phyloP scores from a whole-genome alignment of 345 rosid genomes.

The Linum tenue region DNA sequence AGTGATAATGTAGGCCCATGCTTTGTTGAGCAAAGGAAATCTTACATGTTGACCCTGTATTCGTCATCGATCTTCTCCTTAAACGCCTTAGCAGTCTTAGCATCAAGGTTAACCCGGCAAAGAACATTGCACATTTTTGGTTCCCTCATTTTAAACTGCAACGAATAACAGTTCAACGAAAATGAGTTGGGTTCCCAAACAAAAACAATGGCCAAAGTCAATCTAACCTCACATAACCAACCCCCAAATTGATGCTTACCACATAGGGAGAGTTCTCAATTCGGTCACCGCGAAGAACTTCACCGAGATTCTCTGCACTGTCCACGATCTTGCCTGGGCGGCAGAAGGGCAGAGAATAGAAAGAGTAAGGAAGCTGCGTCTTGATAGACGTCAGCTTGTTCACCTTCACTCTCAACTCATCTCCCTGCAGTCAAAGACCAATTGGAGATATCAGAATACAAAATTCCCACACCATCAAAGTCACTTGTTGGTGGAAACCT shows the following conservation, averaged over 20 bases:
- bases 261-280: constrained; percentile 80
- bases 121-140: constrained; percentile 69
- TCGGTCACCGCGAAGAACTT: constrained; percentile 96
- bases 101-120: constrained; percentile 45
- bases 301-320: constrained; percentile 96
- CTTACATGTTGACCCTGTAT: constrained; percentile 90
- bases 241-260: constrained; percentile 32
- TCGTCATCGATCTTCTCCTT: constrained; percentile 91
- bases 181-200: constrained; percentile 12
- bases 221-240: neutral
- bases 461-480: neutral
- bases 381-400: constrained; percentile 84
- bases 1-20: neutral
- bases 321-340: constrained; percentile 64
- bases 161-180: constrained; percentile 10
- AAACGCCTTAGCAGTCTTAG: constrained; percentile 54
- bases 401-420: constrained; percentile 70
- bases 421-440: constrained; percentile 41
- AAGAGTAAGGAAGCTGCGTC: constrained; percentile 91
- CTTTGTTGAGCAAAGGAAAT: neutral
- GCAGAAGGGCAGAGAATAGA: constrained; percentile 68
- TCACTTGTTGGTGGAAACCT: neutral
- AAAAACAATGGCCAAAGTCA: neutral
- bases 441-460: neutral
- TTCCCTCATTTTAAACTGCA: constrained; percentile 88